phyloP scores from a whole-genome alignment of 2,329 filamentous ascomycete genomes.

The Colletotrichum gigasporum region DNA sequence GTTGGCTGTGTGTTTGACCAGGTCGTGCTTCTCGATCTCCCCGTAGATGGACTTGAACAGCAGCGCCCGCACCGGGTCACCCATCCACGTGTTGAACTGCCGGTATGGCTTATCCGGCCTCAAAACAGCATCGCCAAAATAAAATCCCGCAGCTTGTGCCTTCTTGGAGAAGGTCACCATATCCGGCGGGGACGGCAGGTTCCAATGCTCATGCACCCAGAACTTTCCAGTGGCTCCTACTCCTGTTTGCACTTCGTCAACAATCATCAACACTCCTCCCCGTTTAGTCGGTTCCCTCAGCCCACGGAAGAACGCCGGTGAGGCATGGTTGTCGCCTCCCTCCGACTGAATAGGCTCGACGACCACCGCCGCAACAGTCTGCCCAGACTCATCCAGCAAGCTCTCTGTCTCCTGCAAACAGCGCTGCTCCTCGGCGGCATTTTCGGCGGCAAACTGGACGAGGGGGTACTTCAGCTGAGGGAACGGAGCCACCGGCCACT shows the following conservation, averaged over 20 bases:
- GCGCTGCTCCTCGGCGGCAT: conserved; percentile 81
- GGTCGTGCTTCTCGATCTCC: conserved; percentile 78
- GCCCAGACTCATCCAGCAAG: conserved; percentile 80
- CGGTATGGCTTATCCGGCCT: conserved; percentile 93
- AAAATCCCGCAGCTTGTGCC: conserved; percentile 93
- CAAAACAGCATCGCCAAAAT: conserved; percentile 82
- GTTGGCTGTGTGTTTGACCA: conserved; percentile 80
- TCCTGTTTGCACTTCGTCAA: conserved; percentile 94
- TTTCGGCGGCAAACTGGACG: conserved; percentile 80
- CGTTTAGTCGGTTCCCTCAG: conserved; percentile 82
- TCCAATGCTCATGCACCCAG: conserved; percentile 98
- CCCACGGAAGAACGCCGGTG: conserved; percentile 84
- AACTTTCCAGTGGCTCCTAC: conserved; percentile 93
- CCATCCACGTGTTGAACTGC: conserved; percentile 99
- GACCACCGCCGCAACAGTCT: conserved; percentile 82
- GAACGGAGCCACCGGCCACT: conserved; percentile 94
- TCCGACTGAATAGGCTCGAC: conserved; percentile 94
- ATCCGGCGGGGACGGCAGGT: conserved; percentile 80
- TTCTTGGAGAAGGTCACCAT: conserved; percentile 98
- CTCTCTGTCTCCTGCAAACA: conserved; percentile 86
- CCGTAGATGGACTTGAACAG: conserved; percentile 88
- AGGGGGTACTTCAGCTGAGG: conserved; percentile 88
- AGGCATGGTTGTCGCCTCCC: conserved; percentile 94
- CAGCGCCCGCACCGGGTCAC: conserved; percentile 84
- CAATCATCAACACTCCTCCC: conserved; percentile 84